Conservation (phyloP, 2,329 filamentous ascomycete species). For the Dactylellina parvicollis region DNA sequence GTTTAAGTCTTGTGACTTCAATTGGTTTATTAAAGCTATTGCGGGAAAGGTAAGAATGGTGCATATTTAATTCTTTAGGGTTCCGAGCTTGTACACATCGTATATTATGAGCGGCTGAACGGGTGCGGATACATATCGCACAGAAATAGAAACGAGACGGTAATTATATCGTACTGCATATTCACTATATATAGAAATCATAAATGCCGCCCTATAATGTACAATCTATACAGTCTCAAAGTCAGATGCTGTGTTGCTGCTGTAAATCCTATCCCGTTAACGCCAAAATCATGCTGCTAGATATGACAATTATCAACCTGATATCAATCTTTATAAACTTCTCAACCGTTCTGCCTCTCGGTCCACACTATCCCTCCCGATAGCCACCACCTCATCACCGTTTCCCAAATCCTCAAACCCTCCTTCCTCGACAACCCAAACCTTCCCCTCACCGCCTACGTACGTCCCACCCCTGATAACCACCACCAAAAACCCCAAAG, state of each 20-base stretch:
- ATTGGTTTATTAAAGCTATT: background rate
- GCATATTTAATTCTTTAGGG: background rate
- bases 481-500: constrained; percentile 90
- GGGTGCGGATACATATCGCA: no score
- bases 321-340: background rate
- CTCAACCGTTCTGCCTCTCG: constrained; percentile 24
- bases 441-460: background rate
- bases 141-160: background rate
- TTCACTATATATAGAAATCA: background rate
- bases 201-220: no score
- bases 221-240: no score
- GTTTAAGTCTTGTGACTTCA: background rate
- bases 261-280: background rate
- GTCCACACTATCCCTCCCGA: constrained; percentile 30
- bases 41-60: background rate
- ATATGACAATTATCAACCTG: background rate
- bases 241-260: no score
- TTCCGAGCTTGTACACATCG: background rate
- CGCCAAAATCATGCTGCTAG: background rate
- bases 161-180: background rate
- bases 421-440: constrained; percentile 41
- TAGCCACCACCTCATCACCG: constrained; percentile 21
- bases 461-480: constrained; percentile 46
- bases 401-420: constrained; percentile 19
- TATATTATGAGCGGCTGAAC: no score